phyloP scores from a whole-genome alignment of 345 rosid species.

The Barbarea vulgaris region DNA sequence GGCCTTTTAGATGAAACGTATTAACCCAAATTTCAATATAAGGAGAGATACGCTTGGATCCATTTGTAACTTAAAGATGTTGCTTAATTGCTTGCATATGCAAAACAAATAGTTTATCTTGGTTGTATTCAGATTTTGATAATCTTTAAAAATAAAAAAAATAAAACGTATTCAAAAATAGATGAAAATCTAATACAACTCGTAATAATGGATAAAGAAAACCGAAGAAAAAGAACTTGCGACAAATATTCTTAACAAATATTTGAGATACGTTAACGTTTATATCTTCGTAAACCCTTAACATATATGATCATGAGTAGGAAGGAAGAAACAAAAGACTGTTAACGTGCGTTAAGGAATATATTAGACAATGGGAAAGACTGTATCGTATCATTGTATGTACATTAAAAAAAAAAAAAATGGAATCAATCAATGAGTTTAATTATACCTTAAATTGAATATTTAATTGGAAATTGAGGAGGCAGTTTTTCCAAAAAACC shows the following conservation, averaged over 20 bases:
- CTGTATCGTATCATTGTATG: background rate
- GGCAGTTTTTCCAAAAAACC: constrained; percentile 34
- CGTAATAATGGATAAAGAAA: background rate
- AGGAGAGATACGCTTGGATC: constrained; percentile 2
- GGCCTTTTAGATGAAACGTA: constrained; percentile 1
- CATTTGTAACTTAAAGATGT: background rate
- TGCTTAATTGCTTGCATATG: background rate
- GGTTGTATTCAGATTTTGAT: background rate
- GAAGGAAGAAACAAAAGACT: background rate
- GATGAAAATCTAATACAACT: background rate
- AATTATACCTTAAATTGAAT: constrained; percentile 36
- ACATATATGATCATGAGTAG: background rate
- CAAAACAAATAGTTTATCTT: background rate
- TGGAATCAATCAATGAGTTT: constrained; percentile 19
- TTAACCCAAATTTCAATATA: background rate
- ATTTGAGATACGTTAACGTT: constrained; percentile 15
- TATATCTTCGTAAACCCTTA: background rate
- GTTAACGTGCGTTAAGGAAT: constrained; percentile 15
- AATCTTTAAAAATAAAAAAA: background rate
- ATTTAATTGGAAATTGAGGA: constrained; percentile 31
- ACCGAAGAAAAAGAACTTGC: background rate
- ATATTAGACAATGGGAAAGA: background rate
- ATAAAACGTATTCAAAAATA: background rate
- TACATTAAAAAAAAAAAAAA: constrained; percentile 7
- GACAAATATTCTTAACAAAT: constrained; percentile 21